These are phyloP conservation scores for Adansonia madagascariensis DNA, from an alignment of 441 rosid genomes.

Conservation along the genomic window DNA sequence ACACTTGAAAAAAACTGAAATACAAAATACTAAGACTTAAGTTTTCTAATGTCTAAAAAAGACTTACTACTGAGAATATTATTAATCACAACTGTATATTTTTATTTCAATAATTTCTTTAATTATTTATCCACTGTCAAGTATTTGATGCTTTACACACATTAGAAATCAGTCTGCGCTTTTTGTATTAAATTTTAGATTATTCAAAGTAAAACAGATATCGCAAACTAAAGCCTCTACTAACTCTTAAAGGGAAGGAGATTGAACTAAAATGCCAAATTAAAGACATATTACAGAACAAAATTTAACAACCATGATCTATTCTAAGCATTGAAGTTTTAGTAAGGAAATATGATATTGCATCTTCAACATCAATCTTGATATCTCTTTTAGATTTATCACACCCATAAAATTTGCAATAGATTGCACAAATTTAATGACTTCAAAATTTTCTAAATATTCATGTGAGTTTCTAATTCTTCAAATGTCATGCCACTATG, in stretches of 20 bases:
- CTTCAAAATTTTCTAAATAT: slow-evolving; percentile 1
- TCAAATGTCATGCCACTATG: not conserved
- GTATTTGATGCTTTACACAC: not conserved
- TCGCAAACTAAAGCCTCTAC: not conserved
- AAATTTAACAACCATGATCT: not conserved
- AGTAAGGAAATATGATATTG: not conserved
- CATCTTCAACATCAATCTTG: not conserved
- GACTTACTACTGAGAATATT: slow-evolving; percentile 17
- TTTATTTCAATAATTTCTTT: not conserved
- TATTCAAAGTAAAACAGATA: not conserved
- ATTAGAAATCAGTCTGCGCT: not conserved
- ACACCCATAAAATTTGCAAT: not conserved
- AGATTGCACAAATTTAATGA: not conserved
- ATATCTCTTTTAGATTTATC: not conserved
- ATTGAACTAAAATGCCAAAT: not conserved
- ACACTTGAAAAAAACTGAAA: slow-evolving; percentile 7
- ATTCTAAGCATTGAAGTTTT: not conserved
- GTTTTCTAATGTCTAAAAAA: slow-evolving; percentile 3
- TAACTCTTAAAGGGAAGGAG: not conserved
- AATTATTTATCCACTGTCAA: not conserved
- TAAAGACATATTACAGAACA: not conserved
- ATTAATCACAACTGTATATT: not conserved
- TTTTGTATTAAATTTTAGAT: slow-evolving; percentile 12
- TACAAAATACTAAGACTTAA: slow-evolving; percentile 3
- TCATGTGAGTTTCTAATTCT: not conserved